These are phyloP conservation scores for Yarrowia phangngaensis DNA, from an alignment of 805 yeast species.

Conservation along the genomic window DNA sequence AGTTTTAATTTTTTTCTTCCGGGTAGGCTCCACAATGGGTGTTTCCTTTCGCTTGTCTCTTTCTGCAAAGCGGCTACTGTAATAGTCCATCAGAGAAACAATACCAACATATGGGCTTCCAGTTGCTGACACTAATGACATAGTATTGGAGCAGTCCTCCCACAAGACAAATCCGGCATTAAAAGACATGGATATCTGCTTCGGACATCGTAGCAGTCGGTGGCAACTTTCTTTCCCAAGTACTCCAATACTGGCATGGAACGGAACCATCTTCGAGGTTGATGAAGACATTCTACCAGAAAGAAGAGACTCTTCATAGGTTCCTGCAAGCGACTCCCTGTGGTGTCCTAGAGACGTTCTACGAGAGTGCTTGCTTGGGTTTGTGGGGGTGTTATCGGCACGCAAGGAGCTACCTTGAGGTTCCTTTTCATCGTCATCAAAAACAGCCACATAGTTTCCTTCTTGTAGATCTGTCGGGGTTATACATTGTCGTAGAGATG, in stretches of 20 bases:
- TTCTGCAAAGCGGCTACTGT: conserved; percentile 1
- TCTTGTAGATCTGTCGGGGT: conserved; percentile 18
- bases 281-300: conserved; percentile 37
- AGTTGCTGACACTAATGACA: conserved; percentile 9
- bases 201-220: conserved; percentile 32
- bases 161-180: conserved; percentile 38
- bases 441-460: conserved; percentile 9
- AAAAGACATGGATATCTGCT: conserved; percentile 34
- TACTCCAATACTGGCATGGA: conserved; percentile 36
- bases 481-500: conserved; percentile 17
- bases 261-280: conserved; percentile 33
- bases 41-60: conserved; percentile 2
- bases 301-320: conserved; percentile 39
- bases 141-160: conserved; percentile 28
- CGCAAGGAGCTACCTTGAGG: neutral
- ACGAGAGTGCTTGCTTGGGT: neutral
- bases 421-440: conserved; percentile 21
- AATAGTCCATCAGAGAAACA: conserved; percentile 30
- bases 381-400: conserved; percentile 1
- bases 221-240: conserved; percentile 33
- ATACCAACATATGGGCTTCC: conserved; percentile 37
- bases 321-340: conserved; percentile 36
- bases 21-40: neutral
- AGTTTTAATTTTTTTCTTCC: conserved; percentile 1
- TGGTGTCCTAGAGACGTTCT: conserved; percentile 26